Base-by-base conservation (phyloP, 2,329 filamentous ascomycete species). In the Xylariaceae sp. region DNA sequence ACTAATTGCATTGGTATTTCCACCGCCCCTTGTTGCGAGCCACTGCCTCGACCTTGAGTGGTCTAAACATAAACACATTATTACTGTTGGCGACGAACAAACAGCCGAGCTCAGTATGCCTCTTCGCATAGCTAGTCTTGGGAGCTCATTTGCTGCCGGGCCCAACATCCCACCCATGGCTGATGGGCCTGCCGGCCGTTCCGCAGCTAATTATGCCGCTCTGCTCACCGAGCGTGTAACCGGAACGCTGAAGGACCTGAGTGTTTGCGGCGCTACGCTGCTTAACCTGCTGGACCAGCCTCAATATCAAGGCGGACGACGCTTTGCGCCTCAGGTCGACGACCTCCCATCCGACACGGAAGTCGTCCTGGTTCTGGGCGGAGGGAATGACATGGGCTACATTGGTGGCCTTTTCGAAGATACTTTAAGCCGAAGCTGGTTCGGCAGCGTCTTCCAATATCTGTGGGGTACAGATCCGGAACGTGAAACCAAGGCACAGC, bases 321-420 rank as follows among this genome's bases (percentile, higher is more conserved):
- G 56, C 2, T 71, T 72, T 51, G 49, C 62, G 31, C 70, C 71
- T 18, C 72, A 74, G 60, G 58, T 73, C 31, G 45, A 61, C 13
- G 60, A 53, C 4, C 46, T 74, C 11, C 70, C 70, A 1, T 45
- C 47, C 2, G 66, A 71, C 53, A 63, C 63, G 10, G 68, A 73
- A 47, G 57, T 72, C 19, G 69, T 74, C 4, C 60, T 69, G 14
- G 62, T 72, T 11, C 68, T 68, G 12, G 67, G 65, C 51, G 71
- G 71, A 31, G 71, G 71, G 13, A 73, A 73, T 48, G 71, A 73
- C 54, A 62, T 73, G 42, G 65, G 64, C 4, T 73, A 73, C 53
- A 62, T 71, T 40, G 67, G 65, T 5, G 67, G 68, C 2, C 48
- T 73, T 12, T 65, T 68, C 43, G 58, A 60, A n/a, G 66, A 71